These are phyloP conservation scores for Xanthoparmelia taractica DNA, from an alignment of 495 filamentous ascomycete species.

Conservation along the genomic window DNA sequence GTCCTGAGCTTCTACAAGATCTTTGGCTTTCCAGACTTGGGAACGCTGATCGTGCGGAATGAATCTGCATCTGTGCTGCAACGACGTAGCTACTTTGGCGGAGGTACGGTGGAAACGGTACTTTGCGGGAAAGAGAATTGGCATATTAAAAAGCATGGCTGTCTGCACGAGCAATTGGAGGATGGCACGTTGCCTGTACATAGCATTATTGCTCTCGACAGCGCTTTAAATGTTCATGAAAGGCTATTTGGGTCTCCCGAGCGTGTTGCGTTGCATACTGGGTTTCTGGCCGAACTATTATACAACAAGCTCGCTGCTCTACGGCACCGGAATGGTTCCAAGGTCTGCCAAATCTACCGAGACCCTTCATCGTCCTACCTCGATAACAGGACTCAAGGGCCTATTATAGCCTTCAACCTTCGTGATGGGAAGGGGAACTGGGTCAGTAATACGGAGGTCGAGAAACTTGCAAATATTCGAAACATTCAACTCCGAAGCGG, in stretches of 20 bases:
- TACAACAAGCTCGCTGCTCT: conserved; percentile 46
- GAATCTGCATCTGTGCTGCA: conserved; percentile 54
- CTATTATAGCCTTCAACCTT: conserved; percentile 66
- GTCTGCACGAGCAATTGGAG: conserved; percentile 60
- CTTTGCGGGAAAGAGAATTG: conserved; percentile 50
- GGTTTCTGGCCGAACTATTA: conserved; percentile 45
- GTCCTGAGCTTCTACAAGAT: conserved; percentile 94
- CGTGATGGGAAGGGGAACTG: conserved; percentile 45
- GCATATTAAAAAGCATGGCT: conserved; percentile 52
- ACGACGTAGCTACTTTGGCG: conserved; percentile 75
- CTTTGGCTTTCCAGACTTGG: conserved; percentile 90
- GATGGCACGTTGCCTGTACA: conserved; percentile 78
- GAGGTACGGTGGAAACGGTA: conserved; percentile 89
- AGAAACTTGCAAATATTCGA: conserved; percentile 51
- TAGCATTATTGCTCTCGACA: conserved; percentile 62
- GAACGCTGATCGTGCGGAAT: conserved; percentile 77
- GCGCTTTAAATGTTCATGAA: conserved; percentile 58
- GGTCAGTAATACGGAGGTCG: conserved; percentile 52
- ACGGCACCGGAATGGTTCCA: conserved; percentile 50
- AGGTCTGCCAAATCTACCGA: conserved; percentile 55
- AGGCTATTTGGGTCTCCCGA: conserved; percentile 56
- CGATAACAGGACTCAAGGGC: conserved; percentile 55
- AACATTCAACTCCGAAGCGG: conserved; percentile 65
- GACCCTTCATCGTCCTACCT: conserved; percentile 44
- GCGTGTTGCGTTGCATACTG: conserved; percentile 55